Evolutionary conservation across 345 rosid genomes (phyloP).

Genomic region (Hibiscus trionum): DNA sequence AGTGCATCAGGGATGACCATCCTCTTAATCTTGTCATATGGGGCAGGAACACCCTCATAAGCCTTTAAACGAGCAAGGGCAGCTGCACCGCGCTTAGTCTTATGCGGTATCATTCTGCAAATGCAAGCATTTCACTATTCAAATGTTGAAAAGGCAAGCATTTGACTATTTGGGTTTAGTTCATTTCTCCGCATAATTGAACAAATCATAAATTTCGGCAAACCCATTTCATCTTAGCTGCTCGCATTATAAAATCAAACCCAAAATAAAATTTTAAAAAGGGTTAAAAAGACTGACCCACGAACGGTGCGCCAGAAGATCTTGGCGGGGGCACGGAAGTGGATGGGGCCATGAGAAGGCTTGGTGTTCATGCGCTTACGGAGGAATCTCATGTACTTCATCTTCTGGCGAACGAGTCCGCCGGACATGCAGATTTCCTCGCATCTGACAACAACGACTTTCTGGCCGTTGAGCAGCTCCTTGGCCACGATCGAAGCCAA

Average conservation of each 20-base stretch:
- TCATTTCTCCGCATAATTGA: background rate
- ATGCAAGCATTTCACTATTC: background rate
- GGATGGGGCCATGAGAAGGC: background rate
- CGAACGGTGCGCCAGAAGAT: background rate
- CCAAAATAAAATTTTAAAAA: background rate
- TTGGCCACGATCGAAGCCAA: background rate
- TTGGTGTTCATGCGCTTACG: background rate
- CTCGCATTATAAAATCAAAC: no score
- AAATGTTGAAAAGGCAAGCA: background rate
- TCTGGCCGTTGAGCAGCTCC: background rate
- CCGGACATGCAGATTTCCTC: background rate
- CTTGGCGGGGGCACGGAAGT: background rate
- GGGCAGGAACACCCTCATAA: background rate
- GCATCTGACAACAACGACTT: background rate
- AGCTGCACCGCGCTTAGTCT: background rate
- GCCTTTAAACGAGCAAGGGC: background rate
- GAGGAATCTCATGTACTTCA: background rate
- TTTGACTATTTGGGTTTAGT: background rate
- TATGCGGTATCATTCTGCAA: background rate
- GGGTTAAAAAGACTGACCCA: background rate
- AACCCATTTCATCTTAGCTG: background rate
- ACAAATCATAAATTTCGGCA: background rate
- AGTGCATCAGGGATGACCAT: slow-evolving; percentile 1
- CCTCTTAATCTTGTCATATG: background rate
- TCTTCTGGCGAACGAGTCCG: background rate